Evolutionary conservation across 164 flowering plant genomes (phyloP).

Genomic region (Aristolochia californica): DNA sequence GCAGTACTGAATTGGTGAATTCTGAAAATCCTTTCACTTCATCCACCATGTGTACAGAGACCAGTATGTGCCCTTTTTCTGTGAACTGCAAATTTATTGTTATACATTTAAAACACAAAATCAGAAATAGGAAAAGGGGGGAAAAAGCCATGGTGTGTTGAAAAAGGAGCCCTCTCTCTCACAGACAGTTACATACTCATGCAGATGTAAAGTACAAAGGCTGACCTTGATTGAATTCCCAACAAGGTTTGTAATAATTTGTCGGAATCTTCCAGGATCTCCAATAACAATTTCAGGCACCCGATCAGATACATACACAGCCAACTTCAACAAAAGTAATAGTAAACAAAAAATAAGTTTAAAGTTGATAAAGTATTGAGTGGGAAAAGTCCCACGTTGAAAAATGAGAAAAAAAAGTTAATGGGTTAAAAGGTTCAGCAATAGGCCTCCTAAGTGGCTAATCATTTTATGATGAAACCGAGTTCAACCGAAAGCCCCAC

Average conservation of each 20-base stretch:
- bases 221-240: constrained; percentile 90
- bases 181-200: neutral
- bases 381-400: no score
- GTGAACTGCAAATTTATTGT: constrained; percentile 13
- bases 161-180: neutral
- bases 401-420: no score
- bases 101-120: neutral
- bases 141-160: neutral
- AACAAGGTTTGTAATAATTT: constrained; percentile 87
- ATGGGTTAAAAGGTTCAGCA: no score
- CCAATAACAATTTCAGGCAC: constrained; percentile 78
- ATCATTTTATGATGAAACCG: no score
- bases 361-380: no score
- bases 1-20: constrained; percentile 32
- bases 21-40: constrained; percentile 32
- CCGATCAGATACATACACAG: constrained; percentile 60
- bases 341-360: constrained; percentile 4
- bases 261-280: constrained; percentile 78
- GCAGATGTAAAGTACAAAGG: neutral
- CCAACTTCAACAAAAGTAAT: constrained; percentile 51
- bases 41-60: constrained; percentile 70
- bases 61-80: constrained; percentile 47
- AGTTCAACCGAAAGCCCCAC: no score
- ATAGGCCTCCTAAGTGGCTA: no score
- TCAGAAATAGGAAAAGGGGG: neutral